These are phyloP conservation scores for Gentiana straminea DNA, from an alignment of 257 asterid genomes.

Conservation along the genomic window DNA sequence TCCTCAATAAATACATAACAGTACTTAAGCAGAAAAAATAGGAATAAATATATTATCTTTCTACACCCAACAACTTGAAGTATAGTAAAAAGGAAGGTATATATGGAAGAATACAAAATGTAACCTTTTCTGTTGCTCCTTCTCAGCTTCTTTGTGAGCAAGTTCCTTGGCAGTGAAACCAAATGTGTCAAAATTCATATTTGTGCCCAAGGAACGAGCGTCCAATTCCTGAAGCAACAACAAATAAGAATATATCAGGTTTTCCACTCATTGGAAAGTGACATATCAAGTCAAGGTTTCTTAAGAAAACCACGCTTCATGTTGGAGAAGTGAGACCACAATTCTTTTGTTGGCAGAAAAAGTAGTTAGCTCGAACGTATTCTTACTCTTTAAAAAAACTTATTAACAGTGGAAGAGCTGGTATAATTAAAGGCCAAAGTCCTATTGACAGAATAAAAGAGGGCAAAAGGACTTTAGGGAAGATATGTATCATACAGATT, in stretches of 20 bases:
- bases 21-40: no score
- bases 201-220: constrained; percentile 51
- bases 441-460: no score
- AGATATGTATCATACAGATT: constrained; percentile 47
- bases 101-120: not conserved
- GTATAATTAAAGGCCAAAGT: no score
- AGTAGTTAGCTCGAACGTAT: no score
- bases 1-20: no score
- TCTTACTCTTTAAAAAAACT: no score
- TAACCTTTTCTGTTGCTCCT: constrained; percentile 73
- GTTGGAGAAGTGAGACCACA: not conserved
- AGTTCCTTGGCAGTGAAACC: constrained; percentile 77
- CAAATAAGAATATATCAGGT: constrained; percentile 3
- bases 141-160: constrained; percentile 76
- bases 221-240: constrained; percentile 59
- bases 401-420: no score
- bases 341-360: not conserved
- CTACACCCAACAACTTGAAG: no score
- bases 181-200: constrained; percentile 78
- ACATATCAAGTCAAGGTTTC: not conserved
- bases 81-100: no score
- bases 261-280: not conserved
- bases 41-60: no score
- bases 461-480: not conserved
- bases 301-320: no score